A percentile compares a stretch with the other conserved stretches of the same genome.
These are phyloP conservation scores for Pyrenopolyporus hunteri DNA, from an alignment of 495 filamentous ascomycete genomes.

Conservation along the genomic window DNA sequence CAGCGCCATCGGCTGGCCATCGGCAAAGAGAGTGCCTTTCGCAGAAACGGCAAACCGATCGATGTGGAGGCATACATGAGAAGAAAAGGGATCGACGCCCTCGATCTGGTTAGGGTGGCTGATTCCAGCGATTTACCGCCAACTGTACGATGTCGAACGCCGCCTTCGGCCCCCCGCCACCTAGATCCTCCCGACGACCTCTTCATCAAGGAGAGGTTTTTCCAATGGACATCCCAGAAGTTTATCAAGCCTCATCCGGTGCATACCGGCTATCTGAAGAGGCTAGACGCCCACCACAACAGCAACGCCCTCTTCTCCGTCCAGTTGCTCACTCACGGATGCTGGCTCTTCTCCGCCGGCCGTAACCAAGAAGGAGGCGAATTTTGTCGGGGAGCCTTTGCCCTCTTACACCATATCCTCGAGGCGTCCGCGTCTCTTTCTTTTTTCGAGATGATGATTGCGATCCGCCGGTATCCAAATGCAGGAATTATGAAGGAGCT, in stretches of 20 bases:
- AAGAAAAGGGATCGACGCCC: constrained; percentile 44
- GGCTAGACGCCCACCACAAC: constrained; percentile 35
- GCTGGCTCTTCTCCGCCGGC: constrained; percentile 42
- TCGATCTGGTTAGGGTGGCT: constrained; percentile 45
- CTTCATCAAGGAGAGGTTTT: constrained; percentile 36
- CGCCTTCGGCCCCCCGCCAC: constrained; percentile 33
- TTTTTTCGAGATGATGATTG: constrained; percentile 39
- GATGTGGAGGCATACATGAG: constrained; percentile 46
- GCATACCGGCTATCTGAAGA: constrained; percentile 33
- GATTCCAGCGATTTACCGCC: constrained; percentile 42
- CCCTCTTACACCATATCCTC: constrained; percentile 34
- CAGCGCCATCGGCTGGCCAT: constrained; percentile 45
- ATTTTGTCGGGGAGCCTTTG: constrained; percentile 36
- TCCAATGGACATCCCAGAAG: constrained; percentile 39
- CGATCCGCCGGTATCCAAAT: constrained; percentile 39
- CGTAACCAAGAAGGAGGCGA: constrained; percentile 34
- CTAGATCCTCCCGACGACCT: constrained; percentile 40
- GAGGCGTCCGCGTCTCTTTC: constrained; percentile 40
- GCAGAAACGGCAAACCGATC: constrained; percentile 43
- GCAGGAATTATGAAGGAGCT: constrained; percentile 37
- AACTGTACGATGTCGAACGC: constrained; percentile 46
- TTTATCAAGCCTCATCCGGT: constrained; percentile 37
- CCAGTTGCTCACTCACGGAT: constrained; percentile 37
- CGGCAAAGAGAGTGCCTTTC: constrained; percentile 47
- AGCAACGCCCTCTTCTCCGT: constrained; percentile 40